Evolutionary conservation across 2,329 filamentous ascomycete genomes (phyloP).

Genomic region (Aureobasidium musti): DNA sequence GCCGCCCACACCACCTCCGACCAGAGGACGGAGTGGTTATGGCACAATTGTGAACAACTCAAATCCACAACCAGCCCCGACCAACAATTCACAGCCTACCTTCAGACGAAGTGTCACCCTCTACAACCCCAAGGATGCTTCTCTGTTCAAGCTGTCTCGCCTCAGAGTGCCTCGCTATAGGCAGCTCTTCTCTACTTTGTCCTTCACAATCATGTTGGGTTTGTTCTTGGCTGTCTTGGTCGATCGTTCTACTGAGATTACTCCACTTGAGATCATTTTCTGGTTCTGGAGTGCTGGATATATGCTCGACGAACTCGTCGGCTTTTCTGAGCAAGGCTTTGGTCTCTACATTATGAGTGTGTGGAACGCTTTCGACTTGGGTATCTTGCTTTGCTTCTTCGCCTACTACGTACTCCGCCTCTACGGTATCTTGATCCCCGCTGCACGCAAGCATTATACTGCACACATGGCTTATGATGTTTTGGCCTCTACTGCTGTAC

Average conservation of each 20-base stretch:
- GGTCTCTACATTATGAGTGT: constrained; percentile 97
- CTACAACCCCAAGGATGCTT: constrained; percentile 88
- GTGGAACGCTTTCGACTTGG: constrained; percentile 94
- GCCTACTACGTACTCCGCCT: constrained; percentile 87
- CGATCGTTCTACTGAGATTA: constrained; percentile 76
- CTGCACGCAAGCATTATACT: constrained; percentile 66
- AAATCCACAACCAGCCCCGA: not conserved
- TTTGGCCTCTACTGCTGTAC: constrained; percentile 84
- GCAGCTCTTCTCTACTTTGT: constrained; percentile 84
- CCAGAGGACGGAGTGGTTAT: constrained; percentile 12
- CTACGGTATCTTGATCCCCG: constrained; percentile 81
- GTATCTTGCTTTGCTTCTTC: constrained; percentile 81
- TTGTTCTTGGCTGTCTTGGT: constrained; percentile 82
- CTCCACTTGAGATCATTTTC: constrained; percentile 80
- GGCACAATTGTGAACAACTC: constrained; percentile 14
- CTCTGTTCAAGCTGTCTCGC: constrained; percentile 85
- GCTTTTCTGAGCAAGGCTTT: constrained; percentile 95
- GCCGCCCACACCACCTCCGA: constrained; percentile 44
- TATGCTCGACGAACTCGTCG: constrained; percentile 94
- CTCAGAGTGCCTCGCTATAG: constrained; percentile 89
- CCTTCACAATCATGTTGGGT: constrained; percentile 78
- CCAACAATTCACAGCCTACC: not conserved
- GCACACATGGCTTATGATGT: constrained; percentile 90
- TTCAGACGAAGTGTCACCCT: constrained; percentile 72
- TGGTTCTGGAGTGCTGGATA: constrained; percentile 98